Evolutionary conservation across 1,284 basidiomycete species (phyloP).

Genomic region (Crucibulum cyathiforme): DNA sequence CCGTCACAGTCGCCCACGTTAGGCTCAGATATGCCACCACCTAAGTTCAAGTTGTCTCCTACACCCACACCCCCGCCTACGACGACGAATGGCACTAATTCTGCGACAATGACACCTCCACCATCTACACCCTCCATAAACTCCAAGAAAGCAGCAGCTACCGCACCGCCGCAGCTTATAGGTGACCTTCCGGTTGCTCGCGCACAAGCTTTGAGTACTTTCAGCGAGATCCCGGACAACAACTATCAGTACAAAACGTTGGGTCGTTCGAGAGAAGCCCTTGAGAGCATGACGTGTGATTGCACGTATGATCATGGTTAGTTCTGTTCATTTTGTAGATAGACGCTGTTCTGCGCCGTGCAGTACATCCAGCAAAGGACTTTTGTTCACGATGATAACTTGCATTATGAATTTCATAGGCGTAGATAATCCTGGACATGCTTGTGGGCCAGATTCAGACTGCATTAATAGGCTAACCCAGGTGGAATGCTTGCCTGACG

Average conservation of each 20-base stretch:
- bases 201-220: slow-evolving; percentile 76
- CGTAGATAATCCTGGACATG: slow-evolving; percentile 62
- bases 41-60: slow-evolving; percentile 38
- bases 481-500: slow-evolving; percentile 90
- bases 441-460: slow-evolving; percentile 89
- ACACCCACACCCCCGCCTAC: slow-evolving; percentile 37
- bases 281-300: slow-evolving; percentile 94
- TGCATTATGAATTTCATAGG: slow-evolving; percentile 39
- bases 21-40: slow-evolving; percentile 29
- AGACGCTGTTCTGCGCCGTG: not conserved
- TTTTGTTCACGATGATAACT: no score
- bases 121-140: slow-evolving; percentile 26
- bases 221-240: slow-evolving; percentile 78
- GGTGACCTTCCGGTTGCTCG: slow-evolving; percentile 79
- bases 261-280: slow-evolving; percentile 85
- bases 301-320: slow-evolving; percentile 84
- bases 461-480: slow-evolving; percentile 99
- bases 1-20: slow-evolving; percentile 42
- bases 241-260: slow-evolving; percentile 89
- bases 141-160: slow-evolving; percentile 36
- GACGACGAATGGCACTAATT: slow-evolving; percentile 32
- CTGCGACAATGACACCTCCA: slow-evolving; percentile 42
- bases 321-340: slow-evolving; percentile 36
- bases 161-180: slow-evolving; percentile 67
- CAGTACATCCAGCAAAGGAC: not conserved